Evolutionary conservation across 495 filamentous ascomycete species (phyloP).

Genomic region (Aspergillus saccharolyticus): DNA sequence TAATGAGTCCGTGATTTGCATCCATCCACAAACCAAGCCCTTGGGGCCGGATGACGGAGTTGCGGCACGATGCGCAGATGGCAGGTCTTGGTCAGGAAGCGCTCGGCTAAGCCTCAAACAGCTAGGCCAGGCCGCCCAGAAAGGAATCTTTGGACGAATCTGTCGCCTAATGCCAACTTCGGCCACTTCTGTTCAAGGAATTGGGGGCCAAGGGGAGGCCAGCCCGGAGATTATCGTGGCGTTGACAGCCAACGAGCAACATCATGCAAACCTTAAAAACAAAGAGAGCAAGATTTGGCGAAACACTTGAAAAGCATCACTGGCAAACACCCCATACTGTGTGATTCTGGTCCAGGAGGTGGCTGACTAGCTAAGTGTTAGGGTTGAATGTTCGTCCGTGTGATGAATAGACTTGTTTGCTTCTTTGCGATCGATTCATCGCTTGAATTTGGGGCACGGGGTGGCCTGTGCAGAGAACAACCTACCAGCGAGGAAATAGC

Average conservation of each 20-base stretch:
- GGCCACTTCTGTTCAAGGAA: constrained; percentile 3
- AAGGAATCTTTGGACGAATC: constrained; percentile 21
- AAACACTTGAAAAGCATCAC: background rate
- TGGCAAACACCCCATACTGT: background rate
- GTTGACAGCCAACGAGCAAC: constrained; percentile 15
- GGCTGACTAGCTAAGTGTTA: constrained; percentile 6
- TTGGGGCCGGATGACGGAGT: constrained; percentile 18
- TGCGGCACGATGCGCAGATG: constrained; percentile 14
- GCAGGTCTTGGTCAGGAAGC: constrained; percentile 12
- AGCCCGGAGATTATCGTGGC: constrained; percentile 26
- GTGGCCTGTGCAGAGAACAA: constrained; percentile 2
- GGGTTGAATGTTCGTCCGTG: background rate
- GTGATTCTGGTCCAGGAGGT: background rate
- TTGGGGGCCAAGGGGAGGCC: constrained; percentile 21
- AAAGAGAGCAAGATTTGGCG: constrained; percentile 9
- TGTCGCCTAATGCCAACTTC: background rate
- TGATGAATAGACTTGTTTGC: constrained; percentile 7
- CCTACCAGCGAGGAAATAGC: background rate
- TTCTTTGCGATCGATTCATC: background rate
- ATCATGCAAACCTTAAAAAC: constrained; percentile 9
- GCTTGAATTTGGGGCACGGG: background rate
- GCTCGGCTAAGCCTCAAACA: constrained; percentile 7
- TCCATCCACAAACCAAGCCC: constrained; percentile 16
- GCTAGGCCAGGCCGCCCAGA: constrained; percentile 14
- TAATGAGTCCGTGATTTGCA: constrained; percentile 20